These are phyloP conservation scores for Boletellus sp. DNA, from an alignment of 768 basidiomycete genomes.

Conservation along the genomic window DNA sequence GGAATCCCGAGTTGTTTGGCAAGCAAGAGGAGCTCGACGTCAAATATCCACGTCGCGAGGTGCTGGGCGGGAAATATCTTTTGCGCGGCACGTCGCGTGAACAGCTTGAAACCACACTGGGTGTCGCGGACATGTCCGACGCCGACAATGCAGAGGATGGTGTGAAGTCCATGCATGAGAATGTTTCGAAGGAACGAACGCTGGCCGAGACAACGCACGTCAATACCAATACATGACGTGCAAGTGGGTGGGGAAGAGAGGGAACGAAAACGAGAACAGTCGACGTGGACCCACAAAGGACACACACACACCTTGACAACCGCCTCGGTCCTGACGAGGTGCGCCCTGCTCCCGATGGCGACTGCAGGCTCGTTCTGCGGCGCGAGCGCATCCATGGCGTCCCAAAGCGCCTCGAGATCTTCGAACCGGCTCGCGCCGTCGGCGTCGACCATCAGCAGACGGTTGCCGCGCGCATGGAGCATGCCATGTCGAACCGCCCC, in stretches of 20 bases:
- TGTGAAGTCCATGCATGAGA: constrained; percentile 92
- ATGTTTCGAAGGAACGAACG: constrained; percentile 85
- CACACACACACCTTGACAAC: constrained; percentile 75
- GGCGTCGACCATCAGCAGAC: constrained; percentile 90
- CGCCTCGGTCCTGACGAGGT: constrained; percentile 87
- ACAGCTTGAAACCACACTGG: constrained; percentile 97
- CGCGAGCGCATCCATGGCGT: constrained; percentile 61
- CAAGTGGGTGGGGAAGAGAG: no score
- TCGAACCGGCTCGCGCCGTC: constrained; percentile 89
- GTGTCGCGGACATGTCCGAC: constrained; percentile 91
- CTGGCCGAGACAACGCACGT: constrained; percentile 35
- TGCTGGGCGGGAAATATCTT: constrained; percentile 85
- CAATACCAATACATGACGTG: neutral
- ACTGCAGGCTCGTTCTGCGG: constrained; percentile 52
- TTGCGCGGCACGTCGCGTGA: constrained; percentile 76
- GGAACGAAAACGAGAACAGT: no score
- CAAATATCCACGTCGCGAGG: constrained; percentile 92
- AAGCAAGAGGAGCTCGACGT: constrained; percentile 87
- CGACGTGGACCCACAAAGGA: no score
- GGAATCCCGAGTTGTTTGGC: constrained; percentile 78
- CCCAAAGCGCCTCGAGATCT: constrained; percentile 79
- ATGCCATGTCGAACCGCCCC: constrained; percentile 92
- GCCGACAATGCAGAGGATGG: constrained; percentile 82
- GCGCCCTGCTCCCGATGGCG: constrained; percentile 86
- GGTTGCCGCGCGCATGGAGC: constrained; percentile 70